Evolutionary conservation across 2,329 filamentous ascomycete species (phyloP).

Genomic region (Fusarium scirpi): DNA sequence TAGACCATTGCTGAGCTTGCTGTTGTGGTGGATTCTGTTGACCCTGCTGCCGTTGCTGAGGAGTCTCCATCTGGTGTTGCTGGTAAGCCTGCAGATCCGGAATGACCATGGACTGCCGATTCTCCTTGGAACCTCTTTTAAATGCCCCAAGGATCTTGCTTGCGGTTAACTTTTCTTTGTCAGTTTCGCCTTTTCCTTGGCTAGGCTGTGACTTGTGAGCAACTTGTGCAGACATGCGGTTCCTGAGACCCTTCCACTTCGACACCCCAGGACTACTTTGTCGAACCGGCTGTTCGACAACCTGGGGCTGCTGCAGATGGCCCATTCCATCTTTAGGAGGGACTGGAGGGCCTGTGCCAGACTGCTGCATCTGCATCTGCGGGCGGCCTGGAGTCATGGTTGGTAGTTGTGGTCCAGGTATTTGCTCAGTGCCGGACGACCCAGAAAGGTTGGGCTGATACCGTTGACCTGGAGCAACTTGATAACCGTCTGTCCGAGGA

Average conservation of each 20-base stretch:
- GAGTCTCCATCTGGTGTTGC: conserved; percentile 36
- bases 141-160: conserved; percentile 51
- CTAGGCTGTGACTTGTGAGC: conserved; percentile 33
- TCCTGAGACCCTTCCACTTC: conserved; percentile 52
- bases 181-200: conserved; percentile 36
- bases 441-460: conserved; percentile 16
- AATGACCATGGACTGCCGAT: conserved; percentile 38
- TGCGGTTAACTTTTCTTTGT: conserved; percentile 38
- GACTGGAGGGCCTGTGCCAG: conserved; percentile 14
- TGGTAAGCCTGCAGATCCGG: conserved; percentile 34
- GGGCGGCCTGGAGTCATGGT: conserved; percentile 22
- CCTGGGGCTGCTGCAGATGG: conserved; percentile 15
- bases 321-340: conserved; percentile 28
- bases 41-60: conserved; percentile 26
- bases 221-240: conserved; percentile 50
- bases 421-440: conserved; percentile 12
- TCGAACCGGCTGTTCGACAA: conserved; percentile 21
- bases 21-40: neutral
- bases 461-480: conserved; percentile 32
- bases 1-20: conserved; percentile 21
- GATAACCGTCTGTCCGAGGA: conserved; percentile 21
- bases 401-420: conserved; percentile 28
- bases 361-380: conserved; percentile 35
- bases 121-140: conserved; percentile 49
- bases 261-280: conserved; percentile 43